phyloP scores from a whole-genome alignment of 2,329 filamentous ascomycete genomes.

The Biscogniauxia sp. region DNA sequence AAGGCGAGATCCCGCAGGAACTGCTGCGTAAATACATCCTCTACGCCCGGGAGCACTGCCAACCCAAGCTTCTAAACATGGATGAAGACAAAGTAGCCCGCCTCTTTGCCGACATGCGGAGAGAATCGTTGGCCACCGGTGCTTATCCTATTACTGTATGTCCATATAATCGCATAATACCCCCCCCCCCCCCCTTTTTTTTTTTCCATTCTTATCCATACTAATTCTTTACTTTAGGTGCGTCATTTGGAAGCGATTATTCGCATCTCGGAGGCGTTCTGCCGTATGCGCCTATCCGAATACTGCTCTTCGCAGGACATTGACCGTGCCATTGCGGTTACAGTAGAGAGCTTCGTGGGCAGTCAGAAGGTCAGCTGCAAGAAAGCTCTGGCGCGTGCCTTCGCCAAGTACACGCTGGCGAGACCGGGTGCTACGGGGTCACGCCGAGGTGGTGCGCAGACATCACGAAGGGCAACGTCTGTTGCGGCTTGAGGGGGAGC shows the following conservation, averaged over 20 bases:
- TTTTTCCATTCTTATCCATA: background rate
- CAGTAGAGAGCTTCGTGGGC: constrained; percentile 91
- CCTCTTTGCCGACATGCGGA: constrained; percentile 92
- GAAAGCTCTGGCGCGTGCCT: constrained; percentile 89
- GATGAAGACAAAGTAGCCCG: constrained; percentile 96
- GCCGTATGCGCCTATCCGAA: constrained; percentile 96
- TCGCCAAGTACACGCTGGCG: constrained; percentile 84
- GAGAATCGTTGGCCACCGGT: constrained; percentile 88
- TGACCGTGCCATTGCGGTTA: constrained; percentile 94
- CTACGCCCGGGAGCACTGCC: constrained; percentile 85
- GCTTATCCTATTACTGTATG: constrained; percentile 97
- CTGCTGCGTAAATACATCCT: constrained; percentile 94
- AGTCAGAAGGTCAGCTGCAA: constrained; percentile 98
- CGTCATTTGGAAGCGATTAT: constrained; percentile 98
- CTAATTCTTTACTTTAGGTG: constrained; percentile 55
- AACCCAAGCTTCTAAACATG: constrained; percentile 93
- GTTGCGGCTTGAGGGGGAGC: constrained; percentile 17
- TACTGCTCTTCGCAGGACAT: constrained; percentile 90
- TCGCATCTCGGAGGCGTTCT: constrained; percentile 90
- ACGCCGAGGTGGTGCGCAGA: constrained; percentile 20
- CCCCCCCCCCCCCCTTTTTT: background rate
- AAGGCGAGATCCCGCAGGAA: constrained; percentile 83
- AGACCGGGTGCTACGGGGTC: constrained; percentile 40
- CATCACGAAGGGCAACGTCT: constrained; percentile 21
- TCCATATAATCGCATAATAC: constrained; percentile 18